These are phyloP conservation scores for Xylaria scruposa DNA, from an alignment of 495 filamentous ascomycete species.

Conservation along the genomic window DNA sequence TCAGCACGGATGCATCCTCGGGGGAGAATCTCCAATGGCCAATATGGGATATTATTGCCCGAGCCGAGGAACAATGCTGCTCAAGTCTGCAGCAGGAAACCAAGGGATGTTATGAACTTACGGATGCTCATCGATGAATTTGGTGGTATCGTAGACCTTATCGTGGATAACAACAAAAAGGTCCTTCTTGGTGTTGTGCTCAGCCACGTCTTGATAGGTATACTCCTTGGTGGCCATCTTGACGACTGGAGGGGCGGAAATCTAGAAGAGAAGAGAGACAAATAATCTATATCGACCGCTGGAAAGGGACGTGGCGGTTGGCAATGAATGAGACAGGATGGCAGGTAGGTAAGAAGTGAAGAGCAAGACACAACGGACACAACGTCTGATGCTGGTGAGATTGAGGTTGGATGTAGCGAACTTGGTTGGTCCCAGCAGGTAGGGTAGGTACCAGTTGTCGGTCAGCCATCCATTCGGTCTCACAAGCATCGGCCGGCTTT, in stretches of 20 bases:
- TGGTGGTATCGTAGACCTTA: constrained; percentile 88
- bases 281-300: neutral
- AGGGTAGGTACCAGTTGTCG: constrained; percentile 3
- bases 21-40: neutral
- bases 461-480: constrained; percentile 5
- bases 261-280: constrained; percentile 13
- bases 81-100: neutral
- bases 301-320: neutral
- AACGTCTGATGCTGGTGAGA: constrained; percentile 15
- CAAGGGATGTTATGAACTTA: constrained; percentile 63
- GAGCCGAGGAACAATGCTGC: constrained; percentile 1
- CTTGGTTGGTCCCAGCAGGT: constrained; percentile 8
- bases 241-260: constrained; percentile 21
- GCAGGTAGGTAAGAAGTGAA: constrained; percentile 21
- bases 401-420: constrained; percentile 12
- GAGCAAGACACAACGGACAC: constrained; percentile 1
- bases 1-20: constrained; percentile 2
- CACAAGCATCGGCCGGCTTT: constrained; percentile 12
- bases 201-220: constrained; percentile 84
- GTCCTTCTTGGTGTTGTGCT: constrained; percentile 96
- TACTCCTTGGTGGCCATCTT: constrained; percentile 77
- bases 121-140: constrained; percentile 99
- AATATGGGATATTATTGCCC: constrained; percentile 8
- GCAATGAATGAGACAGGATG: neutral
- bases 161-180: constrained; percentile 92